A percentile compares a stretch with the other conserved stretches of the same genome.
Conservation (phyloP, 768 basidiomycete species). For the Leccinum fibrillosum region DNA sequence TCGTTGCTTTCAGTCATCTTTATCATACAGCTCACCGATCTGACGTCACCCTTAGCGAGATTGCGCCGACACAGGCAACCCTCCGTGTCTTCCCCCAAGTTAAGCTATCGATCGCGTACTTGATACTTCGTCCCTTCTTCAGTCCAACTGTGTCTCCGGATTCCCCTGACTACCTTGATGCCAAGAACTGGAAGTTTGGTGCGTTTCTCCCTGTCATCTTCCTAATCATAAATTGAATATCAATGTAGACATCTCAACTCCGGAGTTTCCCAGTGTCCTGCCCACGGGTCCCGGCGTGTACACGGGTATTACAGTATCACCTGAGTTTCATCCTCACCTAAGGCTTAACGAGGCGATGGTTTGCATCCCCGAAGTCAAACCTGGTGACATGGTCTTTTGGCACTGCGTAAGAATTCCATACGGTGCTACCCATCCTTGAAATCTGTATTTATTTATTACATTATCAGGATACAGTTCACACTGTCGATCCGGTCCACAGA, state of each 20-base stretch:
- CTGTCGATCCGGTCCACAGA: no score
- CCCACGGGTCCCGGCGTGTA: no score
- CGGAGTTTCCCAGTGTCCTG: conserved; percentile 35
- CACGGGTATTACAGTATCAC: no score
- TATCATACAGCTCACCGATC: not conserved
- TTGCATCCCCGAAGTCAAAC: no score
- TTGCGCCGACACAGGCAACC: conserved; percentile 49
- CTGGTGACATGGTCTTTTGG: no score
- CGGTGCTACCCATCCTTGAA: no score
- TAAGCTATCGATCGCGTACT: conserved; percentile 53
- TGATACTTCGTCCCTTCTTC: conserved; percentile 56
- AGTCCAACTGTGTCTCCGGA: conserved; percentile 40
- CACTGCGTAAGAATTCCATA: no score
- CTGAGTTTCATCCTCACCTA: no score
- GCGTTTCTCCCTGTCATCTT: conserved; percentile 13
- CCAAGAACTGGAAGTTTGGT: conserved; percentile 54
- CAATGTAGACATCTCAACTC: conserved; percentile 39
- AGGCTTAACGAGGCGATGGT: no score
- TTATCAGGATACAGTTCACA: no score
- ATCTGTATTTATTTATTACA: no score
- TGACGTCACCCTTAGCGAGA: conserved; percentile 41
- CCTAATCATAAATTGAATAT: conserved; percentile 13
- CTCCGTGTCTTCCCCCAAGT: conserved; percentile 65
- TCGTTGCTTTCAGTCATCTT: conserved; percentile 2
- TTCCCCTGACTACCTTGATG: conserved; percentile 41